Conservation (phyloP, 139 green algal genomes). For the Asterochloris erici region DNA sequence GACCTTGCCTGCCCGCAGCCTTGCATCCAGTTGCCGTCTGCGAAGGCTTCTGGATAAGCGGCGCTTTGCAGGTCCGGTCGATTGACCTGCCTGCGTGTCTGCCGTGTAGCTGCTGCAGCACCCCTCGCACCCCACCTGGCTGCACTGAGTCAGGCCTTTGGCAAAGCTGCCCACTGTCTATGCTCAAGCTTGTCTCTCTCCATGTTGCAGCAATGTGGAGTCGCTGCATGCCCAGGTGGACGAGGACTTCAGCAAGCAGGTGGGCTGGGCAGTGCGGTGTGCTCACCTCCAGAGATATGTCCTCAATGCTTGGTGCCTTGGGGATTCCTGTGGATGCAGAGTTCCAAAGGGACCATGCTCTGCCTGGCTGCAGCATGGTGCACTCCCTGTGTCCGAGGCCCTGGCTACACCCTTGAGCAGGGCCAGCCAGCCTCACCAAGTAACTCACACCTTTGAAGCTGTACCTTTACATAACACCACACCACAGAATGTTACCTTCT, state of each 20-base stretch:
- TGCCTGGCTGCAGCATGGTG: not conserved
- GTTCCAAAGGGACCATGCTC: too few species aligned
- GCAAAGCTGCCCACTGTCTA: not conserved
- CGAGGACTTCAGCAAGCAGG: constrained; percentile 16
- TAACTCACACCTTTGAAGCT: not conserved
- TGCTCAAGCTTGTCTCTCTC: not conserved
- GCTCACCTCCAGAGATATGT: not conserved
- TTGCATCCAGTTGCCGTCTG: too few species aligned
- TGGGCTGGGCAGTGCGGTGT: not conserved
- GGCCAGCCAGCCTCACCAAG: not conserved
- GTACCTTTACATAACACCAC: not conserved
- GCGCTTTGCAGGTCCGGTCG: too few species aligned
- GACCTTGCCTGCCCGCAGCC: too few species aligned
- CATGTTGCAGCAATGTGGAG: constrained; percentile 7
- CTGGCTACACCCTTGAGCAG: not conserved
- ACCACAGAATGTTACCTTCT: not conserved
- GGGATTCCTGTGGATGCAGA: too few species aligned
- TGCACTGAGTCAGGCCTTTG: too few species aligned
- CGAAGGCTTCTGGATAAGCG: too few species aligned
- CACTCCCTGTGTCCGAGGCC: too few species aligned
- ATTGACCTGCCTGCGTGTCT: too few species aligned
- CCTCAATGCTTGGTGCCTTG: too few species aligned
- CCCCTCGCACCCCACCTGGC: too few species aligned
- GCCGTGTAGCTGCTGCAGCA: too few species aligned
- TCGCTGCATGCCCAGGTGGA: constrained; percentile 8